These are phyloP conservation scores for Tetraselmis chui DNA, from an alignment of 139 green algal species.

Conservation along the genomic window DNA sequence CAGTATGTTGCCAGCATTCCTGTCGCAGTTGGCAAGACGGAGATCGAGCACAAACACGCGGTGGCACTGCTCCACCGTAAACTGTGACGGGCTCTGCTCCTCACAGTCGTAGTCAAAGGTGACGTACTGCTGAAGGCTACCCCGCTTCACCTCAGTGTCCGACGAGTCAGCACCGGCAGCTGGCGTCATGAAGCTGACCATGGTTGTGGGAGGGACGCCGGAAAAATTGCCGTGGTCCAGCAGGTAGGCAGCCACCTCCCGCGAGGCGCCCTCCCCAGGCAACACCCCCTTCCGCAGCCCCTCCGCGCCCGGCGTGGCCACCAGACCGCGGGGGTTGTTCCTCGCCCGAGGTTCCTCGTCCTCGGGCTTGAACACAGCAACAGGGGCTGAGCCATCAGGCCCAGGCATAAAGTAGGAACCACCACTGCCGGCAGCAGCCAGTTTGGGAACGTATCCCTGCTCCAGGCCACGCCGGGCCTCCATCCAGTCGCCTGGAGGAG, in stretches of 20 bases:
- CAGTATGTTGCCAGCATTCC: constrained; percentile 64
- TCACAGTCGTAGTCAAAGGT: constrained; percentile 48
- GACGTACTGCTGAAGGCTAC: constrained; percentile 56
- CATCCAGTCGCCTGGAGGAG: constrained; percentile 17
- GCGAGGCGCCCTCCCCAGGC: constrained; percentile 50
- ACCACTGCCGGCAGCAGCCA: constrained; percentile 51
- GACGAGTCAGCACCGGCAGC: neutral
- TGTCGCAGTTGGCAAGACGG: constrained; percentile 56
- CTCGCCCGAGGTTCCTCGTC: constrained; percentile 73
- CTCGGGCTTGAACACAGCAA: constrained; percentile 80
- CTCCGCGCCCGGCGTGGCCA: constrained; percentile 3
- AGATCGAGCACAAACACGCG: constrained; percentile 46
- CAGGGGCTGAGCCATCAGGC: constrained; percentile 18
- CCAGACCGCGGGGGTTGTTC: constrained; percentile 66
- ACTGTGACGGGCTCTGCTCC: constrained; percentile 39
- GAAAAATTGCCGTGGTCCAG: constrained; percentile 52
- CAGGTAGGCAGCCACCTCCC: constrained; percentile 55
- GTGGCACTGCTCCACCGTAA: constrained; percentile 25
- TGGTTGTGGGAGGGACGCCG: constrained; percentile 49
- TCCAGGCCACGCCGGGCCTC: constrained; percentile 26
- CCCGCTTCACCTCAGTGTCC: constrained; percentile 35
- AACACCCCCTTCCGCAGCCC: constrained; percentile 30
- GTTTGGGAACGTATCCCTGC: constrained; percentile 32
- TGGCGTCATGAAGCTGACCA: constrained; percentile 33
- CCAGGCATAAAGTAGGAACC: constrained; percentile 40